A percentile compares a stretch with the other conserved stretches of the same genome.
Conservation (phyloP, 345 rosid species). For the Euphorbia lathyris region DNA sequence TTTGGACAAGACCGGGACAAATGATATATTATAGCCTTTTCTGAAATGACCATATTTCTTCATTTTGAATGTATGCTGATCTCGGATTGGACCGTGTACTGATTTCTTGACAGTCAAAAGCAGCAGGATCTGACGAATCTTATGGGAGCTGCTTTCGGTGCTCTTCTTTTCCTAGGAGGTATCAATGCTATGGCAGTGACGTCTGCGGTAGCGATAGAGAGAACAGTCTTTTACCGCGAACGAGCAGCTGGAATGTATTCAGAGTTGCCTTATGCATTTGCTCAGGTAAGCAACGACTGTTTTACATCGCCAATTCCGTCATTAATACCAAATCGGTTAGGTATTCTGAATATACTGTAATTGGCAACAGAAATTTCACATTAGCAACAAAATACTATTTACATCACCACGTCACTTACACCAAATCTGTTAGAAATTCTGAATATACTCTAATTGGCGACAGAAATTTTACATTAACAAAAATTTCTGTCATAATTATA, state of each 20-base stretch:
- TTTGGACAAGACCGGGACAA: too few species aligned
- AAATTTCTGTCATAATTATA: too few species aligned
- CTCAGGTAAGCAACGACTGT: conserved; percentile 23
- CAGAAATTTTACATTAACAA: too few species aligned
- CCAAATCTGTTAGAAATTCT: too few species aligned
- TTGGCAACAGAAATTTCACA: too few species aligned
- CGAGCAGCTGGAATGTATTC: conserved; percentile 51
- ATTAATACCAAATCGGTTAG: too few species aligned
- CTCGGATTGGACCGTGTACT: background rate
- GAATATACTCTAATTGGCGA: too few species aligned
- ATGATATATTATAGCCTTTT: too few species aligned
- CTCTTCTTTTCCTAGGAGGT: conserved; percentile 41
- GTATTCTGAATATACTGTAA: too few species aligned
- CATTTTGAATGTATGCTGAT: background rate
- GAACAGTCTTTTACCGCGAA: conserved; percentile 47
- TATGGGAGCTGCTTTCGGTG: conserved; percentile 38
- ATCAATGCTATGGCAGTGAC: conserved; percentile 40
- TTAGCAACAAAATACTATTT: too few species aligned
- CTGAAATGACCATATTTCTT: background rate
- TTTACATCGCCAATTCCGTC: too few species aligned
- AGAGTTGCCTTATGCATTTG: conserved; percentile 43
- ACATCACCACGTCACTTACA: too few species aligned
- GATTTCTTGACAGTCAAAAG: conserved; percentile 11
- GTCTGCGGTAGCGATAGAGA: conserved; percentile 39
- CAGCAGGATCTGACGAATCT: conserved; percentile 35